phyloP scores from a whole-genome alignment of 257 asterid genomes.

The Ballota nigra region DNA sequence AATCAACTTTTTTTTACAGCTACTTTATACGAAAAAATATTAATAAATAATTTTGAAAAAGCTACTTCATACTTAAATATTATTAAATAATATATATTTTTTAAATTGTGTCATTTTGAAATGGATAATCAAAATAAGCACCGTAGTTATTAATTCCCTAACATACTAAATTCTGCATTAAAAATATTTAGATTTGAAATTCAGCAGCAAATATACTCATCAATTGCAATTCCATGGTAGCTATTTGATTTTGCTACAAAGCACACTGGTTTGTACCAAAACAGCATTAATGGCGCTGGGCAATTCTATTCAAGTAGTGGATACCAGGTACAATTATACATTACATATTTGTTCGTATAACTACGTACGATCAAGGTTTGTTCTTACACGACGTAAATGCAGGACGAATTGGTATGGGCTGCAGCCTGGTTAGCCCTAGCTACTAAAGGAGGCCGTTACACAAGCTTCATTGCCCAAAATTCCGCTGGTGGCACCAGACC shows the following conservation, averaged over 20 bases:
- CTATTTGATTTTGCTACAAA: conserved; percentile 50
- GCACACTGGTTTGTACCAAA: conserved; percentile 38
- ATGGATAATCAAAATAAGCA: too few relatives aligned
- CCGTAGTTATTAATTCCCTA: too few relatives aligned
- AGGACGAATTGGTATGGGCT: conserved; percentile 77
- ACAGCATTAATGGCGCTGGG: conserved; percentile 42
- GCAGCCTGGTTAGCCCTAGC: conserved; percentile 62
- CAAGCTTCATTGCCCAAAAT: conserved; percentile 19
- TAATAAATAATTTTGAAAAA: too few relatives aligned
- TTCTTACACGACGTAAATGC: neutral
- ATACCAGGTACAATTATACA: conserved; percentile 38
- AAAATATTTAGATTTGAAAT: too few relatives aligned
- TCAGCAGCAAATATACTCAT: too few relatives aligned
- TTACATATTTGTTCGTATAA: neutral
- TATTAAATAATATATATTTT: too few relatives aligned
- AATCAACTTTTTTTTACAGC: too few relatives aligned
- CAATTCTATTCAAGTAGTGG: conserved; percentile 52
- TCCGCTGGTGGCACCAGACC: conserved; percentile 42
- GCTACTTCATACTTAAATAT: too few relatives aligned
- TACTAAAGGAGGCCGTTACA: conserved; percentile 33
- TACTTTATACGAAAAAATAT: too few relatives aligned
- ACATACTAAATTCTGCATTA: too few relatives aligned
- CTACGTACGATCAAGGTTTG: neutral
- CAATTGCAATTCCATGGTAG: conserved; percentile 25
- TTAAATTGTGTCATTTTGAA: too few relatives aligned